Evolutionary conservation across 495 filamentous ascomycete species (phyloP).

Genomic region (Aspergillus cavernicola): DNA sequence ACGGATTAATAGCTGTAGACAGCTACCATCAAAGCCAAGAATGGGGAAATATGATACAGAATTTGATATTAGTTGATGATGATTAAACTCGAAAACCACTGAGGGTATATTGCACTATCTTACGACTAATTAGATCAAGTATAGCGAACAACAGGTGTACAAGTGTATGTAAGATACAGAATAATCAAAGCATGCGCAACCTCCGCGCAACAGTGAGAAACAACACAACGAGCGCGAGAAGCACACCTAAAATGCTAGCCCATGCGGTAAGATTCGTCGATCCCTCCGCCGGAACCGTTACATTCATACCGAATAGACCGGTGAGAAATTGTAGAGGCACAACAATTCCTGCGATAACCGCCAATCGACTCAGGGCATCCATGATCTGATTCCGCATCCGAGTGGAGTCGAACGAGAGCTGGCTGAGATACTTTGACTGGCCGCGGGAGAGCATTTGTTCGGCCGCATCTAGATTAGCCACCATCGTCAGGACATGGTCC

Average conservation of each 20-base stretch:
- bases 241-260: conserved; percentile 64
- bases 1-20: no score
- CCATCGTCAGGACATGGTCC: conserved; percentile 96
- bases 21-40: no score
- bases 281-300: conserved; percentile 63
- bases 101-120: no score
- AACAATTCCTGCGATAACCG: conserved; percentile 78
- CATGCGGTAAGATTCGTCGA: conserved; percentile 53
- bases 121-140: no score
- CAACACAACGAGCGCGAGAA: conserved; percentile 28
- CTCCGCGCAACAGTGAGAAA: conserved; percentile 15
- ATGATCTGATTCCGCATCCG: conserved; percentile 70
- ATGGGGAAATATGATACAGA: no score
- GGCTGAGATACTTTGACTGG: conserved; percentile 85
- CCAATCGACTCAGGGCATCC: conserved; percentile 76
- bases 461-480: conserved; percentile 80
- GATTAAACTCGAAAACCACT: no score
- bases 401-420: conserved; percentile 79
- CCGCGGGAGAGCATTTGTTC: conserved; percentile 89
- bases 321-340: conserved; percentile 86
- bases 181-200: conserved; percentile 10
- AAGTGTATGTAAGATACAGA: neutral
- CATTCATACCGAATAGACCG: conserved; percentile 93
- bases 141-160: no score
- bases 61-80: no score